Base-by-base conservation (phyloP, 352 stramenopile species). In the Blastocystis sp. region DNA sequence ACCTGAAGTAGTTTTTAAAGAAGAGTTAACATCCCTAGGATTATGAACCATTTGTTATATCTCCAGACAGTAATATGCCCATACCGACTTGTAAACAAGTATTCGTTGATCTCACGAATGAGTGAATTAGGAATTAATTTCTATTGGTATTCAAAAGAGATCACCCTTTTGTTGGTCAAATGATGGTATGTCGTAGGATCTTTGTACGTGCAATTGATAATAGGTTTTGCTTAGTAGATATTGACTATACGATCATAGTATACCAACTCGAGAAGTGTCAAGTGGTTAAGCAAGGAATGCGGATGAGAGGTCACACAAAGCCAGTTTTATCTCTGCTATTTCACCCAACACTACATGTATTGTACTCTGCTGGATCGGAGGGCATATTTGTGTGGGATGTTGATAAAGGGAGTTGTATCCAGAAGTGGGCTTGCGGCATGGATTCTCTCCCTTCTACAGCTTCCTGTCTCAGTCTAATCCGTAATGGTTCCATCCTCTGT, bases 331-430 rank as follows among this genome's bases (percentile, higher is more conserved):
- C 9, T 2, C 43, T 88, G 13, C 24, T 70, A 20, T 88, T 68
- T 54, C 76, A 88, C 7, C 76, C 76, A 43, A 47, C 53, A 9
- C 11, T 34, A 0, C 2, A 8, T 4, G 43, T 76, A 18, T 37
- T 88, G 9, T 37, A 75, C 18, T 70, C 47, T 24, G 20, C 20
- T 39, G 76, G 76, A n/a, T 26, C 6, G 24, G 76, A 88, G 53
- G 76, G 76, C 0, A 20, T 88, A 30, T 88, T 75, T 39, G 53
- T 78, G 8, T 88, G 76, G 76, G 64, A 88, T 41, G 5, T 37
- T 6, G 9, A 56, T 9, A 76, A 24, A 47, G 16, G 20, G 18
- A 8, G 8, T 7, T 73, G 37, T 8, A 26, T 75, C 16, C 73
- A 56, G 16, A 30, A 64, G 41, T 59, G 50, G 50, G 20, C 11